Percentiles rank a stretch among this genome's conserved stretches.
Evolutionary conservation across 129 eudicot species (phyloP).

Genomic region (Centrapalus pauciflorus): DNA sequence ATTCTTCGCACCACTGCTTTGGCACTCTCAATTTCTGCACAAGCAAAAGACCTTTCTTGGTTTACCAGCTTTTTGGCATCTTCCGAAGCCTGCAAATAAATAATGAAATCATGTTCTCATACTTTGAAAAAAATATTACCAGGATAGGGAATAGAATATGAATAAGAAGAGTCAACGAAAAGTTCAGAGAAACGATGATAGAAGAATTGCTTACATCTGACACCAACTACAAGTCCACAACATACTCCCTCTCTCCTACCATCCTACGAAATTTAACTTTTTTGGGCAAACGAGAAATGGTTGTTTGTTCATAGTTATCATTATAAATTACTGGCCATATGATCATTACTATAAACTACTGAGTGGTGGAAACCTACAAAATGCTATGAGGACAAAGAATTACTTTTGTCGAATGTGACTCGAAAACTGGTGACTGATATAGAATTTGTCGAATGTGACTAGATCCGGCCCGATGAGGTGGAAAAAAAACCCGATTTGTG

Average conservation of each 20-base stretch:
- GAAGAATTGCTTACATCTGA: not conserved
- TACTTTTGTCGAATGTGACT: no score
- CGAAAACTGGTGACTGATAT: no score
- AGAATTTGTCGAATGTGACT: no score
- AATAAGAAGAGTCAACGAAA: not conserved
- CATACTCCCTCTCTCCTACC: not conserved
- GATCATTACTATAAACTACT: not conserved
- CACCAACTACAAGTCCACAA: not conserved
- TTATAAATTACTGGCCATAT: no score
- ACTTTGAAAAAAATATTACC: not conserved
- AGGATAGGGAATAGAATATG: not conserved
- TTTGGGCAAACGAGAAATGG: not conserved
- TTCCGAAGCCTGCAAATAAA: conserved; percentile 78
- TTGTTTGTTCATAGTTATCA: not conserved
- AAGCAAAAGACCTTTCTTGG: conserved; percentile 98
- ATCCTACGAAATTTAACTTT: not conserved
- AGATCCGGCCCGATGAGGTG: no score
- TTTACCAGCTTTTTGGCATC: conserved; percentile 95
- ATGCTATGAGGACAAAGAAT: not conserved
- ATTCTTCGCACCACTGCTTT: conserved; percentile 89
- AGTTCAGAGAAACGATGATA: not conserved
- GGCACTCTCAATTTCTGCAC: conserved; percentile 99
- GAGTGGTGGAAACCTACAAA: not conserved
- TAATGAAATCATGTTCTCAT: not conserved
- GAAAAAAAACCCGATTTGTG: no score